A percentile compares a stretch with the other conserved stretches of the same genome.
phyloP scores from a whole-genome alignment of 345 rosid genomes.

The Nasturtium officinale region DNA sequence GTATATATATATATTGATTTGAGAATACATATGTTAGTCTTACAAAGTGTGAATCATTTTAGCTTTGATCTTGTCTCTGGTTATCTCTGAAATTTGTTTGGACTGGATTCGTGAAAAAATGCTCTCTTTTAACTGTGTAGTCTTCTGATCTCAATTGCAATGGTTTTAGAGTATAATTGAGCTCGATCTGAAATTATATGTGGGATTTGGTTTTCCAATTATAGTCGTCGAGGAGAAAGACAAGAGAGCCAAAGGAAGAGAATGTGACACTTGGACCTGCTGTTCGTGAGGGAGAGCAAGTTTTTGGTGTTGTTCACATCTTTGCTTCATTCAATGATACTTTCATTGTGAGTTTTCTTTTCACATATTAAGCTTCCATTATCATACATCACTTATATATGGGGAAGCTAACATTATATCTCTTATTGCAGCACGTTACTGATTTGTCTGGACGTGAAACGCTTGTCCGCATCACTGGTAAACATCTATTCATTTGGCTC shows the following conservation, averaged over 20 bases:
- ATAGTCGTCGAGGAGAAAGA: constrained; percentile 73
- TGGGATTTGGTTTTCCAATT: background rate
- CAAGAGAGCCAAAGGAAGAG: constrained; percentile 80
- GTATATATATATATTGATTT: background rate
- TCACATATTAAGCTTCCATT: background rate
- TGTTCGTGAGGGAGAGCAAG: constrained; percentile 76
- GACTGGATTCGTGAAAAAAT: background rate
- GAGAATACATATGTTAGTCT: background rate
- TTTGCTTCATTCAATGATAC: constrained; percentile 82
- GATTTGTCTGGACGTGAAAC: constrained; percentile 90
- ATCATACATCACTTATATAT: no score
- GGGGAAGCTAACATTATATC: background rate
- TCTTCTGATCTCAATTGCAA: background rate
- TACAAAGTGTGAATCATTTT: background rate
- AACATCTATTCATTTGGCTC: no score
- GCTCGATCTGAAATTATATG: background rate
- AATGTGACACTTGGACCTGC: constrained; percentile 76
- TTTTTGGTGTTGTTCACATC: constrained; percentile 77
- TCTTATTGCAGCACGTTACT: constrained; percentile 70
- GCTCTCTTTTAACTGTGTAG: background rate
- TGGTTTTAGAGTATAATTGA: background rate
- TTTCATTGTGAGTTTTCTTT: constrained; percentile 55
- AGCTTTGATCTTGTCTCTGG: background rate
- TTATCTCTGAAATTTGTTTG: background rate
- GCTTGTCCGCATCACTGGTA: constrained; percentile 81